Percentiles rank a stretch among this genome's conserved stretches.
Conservation (phyloP, 2,329 filamentous ascomycete genomes). For the Cephalotrichum gorgonifer region DNA sequence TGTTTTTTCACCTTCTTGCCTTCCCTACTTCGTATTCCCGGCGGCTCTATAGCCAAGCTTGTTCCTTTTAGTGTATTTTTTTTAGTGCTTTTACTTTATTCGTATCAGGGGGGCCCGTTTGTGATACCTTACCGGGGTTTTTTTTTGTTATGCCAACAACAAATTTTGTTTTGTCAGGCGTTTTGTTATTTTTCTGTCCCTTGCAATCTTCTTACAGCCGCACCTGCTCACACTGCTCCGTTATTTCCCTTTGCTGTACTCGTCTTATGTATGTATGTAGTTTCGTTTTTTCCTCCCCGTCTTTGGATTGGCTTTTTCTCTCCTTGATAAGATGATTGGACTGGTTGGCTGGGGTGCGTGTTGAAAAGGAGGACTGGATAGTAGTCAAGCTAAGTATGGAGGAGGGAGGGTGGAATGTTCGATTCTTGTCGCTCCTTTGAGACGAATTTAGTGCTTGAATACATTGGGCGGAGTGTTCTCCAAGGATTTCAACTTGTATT, state of each 20-base stretch:
- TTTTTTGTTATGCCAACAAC: no score
- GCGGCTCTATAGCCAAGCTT: not conserved
- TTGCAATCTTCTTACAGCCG: not conserved
- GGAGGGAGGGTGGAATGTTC: slow-evolving; percentile 15
- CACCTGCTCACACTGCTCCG: not conserved
- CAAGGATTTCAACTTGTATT: no score
- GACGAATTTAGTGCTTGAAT: no score
- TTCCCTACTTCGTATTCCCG: not conserved
- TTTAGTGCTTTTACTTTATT: not conserved
- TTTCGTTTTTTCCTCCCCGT: not conserved
- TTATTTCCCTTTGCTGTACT: not conserved
- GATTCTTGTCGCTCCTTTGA: slow-evolving; percentile 14
- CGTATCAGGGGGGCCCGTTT: not conserved
- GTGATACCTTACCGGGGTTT: not conserved
- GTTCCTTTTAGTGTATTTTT: not conserved
- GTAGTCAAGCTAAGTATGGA: not conserved
- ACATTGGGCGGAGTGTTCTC: no score
- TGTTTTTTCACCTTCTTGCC: slow-evolving; percentile 2
- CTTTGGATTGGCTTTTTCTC: not conserved
- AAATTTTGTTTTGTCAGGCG: not conserved
- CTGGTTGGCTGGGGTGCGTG: not conserved
- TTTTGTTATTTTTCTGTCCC: not conserved
- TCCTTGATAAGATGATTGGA: not conserved
- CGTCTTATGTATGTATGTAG: not conserved
- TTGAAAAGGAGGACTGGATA: not conserved